phyloP scores from a whole-genome alignment of 257 asterid genomes.

The Ajuga chamaepitys region DNA sequence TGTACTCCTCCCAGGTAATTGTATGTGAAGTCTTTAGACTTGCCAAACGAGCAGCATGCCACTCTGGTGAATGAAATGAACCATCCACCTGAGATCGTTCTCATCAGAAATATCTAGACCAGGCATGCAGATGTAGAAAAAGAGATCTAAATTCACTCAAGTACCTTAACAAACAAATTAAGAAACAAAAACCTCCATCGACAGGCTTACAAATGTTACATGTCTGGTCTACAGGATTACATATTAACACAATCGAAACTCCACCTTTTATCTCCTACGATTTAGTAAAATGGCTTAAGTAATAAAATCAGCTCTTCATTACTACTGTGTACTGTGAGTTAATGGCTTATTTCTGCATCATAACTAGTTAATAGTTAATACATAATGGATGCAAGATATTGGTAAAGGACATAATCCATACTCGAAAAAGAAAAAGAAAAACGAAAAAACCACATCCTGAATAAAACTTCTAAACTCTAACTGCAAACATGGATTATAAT shows the following conservation, averaged over 20 bases:
- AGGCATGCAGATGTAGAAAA: constrained; percentile 6
- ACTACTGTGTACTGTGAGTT: no score
- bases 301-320: no score
- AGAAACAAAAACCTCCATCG: background rate
- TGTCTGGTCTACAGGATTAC: background rate
- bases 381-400: background rate
- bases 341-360: no score
- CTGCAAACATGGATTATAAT: background rate
- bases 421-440: background rate
- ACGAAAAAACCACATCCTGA: background rate
- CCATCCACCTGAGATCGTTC: constrained; percentile 98
- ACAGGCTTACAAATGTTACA: background rate
- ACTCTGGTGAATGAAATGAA: constrained; percentile 99
- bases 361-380: no score
- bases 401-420: background rate
- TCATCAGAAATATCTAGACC: constrained; percentile 57
- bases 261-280: background rate
- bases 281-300: background rate
- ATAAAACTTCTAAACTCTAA: background rate
- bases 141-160: constrained; percentile 11
- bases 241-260: background rate
- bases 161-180: background rate
- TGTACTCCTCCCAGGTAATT: constrained; percentile 96
- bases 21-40: constrained; percentile 96
- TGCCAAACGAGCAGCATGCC: constrained; percentile 99